Percentiles rank a stretch among this genome's conserved stretches.
These are phyloP conservation scores for Acacia crassicarpa DNA, from an alignment of 306 rosid genomes.

Conservation along the genomic window DNA sequence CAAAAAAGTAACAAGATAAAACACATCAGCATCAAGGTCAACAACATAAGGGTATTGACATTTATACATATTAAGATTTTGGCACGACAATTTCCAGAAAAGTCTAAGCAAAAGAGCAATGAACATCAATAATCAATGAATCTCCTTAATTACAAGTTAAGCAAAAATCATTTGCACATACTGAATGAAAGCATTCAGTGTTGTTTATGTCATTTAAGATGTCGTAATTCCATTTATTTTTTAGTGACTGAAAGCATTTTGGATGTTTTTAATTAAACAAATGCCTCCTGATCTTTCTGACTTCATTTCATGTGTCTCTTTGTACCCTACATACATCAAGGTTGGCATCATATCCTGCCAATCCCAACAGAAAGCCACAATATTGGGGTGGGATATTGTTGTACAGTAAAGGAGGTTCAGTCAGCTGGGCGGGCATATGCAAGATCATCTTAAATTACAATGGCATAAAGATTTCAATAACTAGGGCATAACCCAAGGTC, in stretches of 20 bases:
- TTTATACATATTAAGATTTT: background rate
- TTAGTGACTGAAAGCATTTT: background rate
- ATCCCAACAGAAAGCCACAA: background rate
- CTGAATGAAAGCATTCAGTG: background rate
- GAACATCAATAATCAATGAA: background rate
- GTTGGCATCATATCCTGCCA: background rate
- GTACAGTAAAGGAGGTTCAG: background rate
- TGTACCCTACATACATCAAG: background rate
- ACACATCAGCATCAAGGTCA: background rate
- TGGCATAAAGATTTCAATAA: background rate
- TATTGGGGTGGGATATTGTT: background rate
- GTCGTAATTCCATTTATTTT: background rate
- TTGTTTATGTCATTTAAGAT: background rate
- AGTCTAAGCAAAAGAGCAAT: background rate
- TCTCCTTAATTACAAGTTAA: background rate
- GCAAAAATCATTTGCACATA: background rate
- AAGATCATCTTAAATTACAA: background rate
- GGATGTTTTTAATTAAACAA: background rate
- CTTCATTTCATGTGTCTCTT: background rate
- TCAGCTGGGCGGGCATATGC: background rate
- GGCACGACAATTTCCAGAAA: background rate
- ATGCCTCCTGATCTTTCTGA: background rate
- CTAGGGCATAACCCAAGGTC: background rate
- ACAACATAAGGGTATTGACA: background rate
- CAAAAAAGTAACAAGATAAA: background rate